Evolutionary conservation across 129 eudicot genomes (phyloP).

Genomic region (Arctium lappa): DNA sequence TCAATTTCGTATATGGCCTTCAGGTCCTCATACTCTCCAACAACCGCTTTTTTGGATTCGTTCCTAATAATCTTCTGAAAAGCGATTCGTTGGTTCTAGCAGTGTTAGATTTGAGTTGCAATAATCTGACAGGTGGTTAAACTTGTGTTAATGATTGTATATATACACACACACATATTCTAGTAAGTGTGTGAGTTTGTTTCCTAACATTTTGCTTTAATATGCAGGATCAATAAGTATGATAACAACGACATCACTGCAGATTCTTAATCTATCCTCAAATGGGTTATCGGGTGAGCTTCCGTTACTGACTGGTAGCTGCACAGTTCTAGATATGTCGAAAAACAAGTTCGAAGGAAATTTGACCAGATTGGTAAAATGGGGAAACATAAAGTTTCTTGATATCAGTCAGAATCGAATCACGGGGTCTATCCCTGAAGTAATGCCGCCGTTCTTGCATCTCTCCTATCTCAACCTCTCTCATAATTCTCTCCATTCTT

Average conservation of each 20-base stretch:
- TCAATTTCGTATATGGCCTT: constrained; percentile 87
- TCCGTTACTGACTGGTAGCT: constrained; percentile 83
- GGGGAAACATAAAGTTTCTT: constrained; percentile 82
- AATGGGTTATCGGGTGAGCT: constrained; percentile 84
- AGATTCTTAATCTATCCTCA: constrained; percentile 69
- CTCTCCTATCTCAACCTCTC: constrained; percentile 78
- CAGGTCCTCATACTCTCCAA: constrained; percentile 75
- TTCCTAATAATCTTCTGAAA: constrained; percentile 84
- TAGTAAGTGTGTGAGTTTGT: neutral
- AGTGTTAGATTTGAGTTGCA: constrained; percentile 89
- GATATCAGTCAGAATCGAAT: constrained; percentile 81
- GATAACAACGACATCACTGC: constrained; percentile 69
- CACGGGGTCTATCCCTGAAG: constrained; percentile 80
- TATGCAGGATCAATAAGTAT: constrained; percentile 75
- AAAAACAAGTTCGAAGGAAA: constrained; percentile 78
- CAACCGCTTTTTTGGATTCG: constrained; percentile 68
- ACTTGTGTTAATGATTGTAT: neutral
- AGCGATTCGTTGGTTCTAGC: constrained; percentile 78
- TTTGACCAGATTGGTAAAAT: constrained; percentile 63
- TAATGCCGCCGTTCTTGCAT: constrained; percentile 70
- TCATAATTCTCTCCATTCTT: constrained; percentile 51
- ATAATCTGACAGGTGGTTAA: constrained; percentile 73
- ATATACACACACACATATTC: no score
- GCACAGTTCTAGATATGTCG: constrained; percentile 73
- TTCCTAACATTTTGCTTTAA: neutral